Evolutionary conservation across 2,329 filamentous ascomycete genomes (phyloP).

Genomic region (Dactylonectria macrodidyma): DNA sequence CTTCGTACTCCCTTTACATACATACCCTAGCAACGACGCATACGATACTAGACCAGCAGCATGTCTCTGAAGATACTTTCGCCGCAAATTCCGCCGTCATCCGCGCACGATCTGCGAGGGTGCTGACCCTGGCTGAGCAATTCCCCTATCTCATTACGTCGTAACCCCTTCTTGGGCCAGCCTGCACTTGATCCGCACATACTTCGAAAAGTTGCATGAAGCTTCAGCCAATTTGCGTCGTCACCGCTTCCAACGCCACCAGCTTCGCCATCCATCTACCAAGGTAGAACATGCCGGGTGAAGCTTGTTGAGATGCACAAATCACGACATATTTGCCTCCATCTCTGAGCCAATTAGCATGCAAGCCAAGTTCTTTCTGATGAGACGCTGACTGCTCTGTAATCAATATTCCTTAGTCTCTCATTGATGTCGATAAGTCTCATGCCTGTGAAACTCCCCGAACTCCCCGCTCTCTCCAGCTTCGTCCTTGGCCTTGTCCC

Average conservation of each 20-base stretch:
- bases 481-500: neutral
- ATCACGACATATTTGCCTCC: slow-evolving; percentile 1
- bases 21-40: slow-evolving; percentile 25
- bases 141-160: slow-evolving; percentile 17
- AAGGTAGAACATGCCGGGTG: too few species aligned
- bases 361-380: neutral
- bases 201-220: slow-evolving; percentile 12
- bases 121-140: slow-evolving; percentile 9
- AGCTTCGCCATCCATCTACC: neutral
- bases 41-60: slow-evolving; percentile 30
- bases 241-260: neutral
- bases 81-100: slow-evolving; percentile 33
- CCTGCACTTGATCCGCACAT: neutral
- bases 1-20: neutral
- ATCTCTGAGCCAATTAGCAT: neutral
- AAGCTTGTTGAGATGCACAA: slow-evolving; percentile 7
- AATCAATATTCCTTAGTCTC: neutral
- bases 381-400: slow-evolving; percentile 18
- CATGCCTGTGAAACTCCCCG: slow-evolving; percentile 12
- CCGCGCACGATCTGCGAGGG: slow-evolving; percentile 38
- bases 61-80: slow-evolving; percentile 22
- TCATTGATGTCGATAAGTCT: neutral
- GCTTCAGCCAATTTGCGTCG: neutral
- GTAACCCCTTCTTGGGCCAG: neutral
- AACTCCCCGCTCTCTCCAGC: slow-evolving; percentile 22